Evolutionary conservation across 2,329 filamentous ascomycete species (phyloP).

Genomic region (Boeremia exigua): DNA sequence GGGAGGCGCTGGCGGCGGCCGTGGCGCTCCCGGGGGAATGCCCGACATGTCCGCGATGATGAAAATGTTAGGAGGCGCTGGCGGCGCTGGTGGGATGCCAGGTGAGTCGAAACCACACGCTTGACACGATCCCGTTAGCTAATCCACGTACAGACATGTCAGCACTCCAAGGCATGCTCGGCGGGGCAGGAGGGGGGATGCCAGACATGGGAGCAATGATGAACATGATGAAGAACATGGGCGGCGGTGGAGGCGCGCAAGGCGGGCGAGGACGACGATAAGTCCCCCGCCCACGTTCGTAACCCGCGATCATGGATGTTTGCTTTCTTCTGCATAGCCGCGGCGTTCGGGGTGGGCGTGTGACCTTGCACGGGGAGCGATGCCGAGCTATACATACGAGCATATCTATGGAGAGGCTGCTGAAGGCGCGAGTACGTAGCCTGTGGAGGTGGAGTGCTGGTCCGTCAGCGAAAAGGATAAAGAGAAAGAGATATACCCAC

Average conservation of each 20-base stretch:
- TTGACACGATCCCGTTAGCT: neutral
- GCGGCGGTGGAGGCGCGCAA: constrained; percentile 29
- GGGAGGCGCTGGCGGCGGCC: constrained; percentile 74
- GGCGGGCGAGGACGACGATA: constrained; percentile 34
- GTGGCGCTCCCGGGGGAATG: constrained; percentile 63
- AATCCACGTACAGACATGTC: neutral
- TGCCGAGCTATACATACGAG: no score
- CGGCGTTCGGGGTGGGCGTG: constrained; percentile 29
- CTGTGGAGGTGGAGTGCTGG: no score
- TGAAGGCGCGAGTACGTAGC: no score
- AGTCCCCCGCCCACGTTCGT: neutral
- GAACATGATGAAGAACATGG: constrained; percentile 46
- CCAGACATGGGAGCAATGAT: constrained; percentile 59
- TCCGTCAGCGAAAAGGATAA: neutral
- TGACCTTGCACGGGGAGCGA: no score
- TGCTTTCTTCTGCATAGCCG: constrained; percentile 36
- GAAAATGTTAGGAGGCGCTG: constrained; percentile 80
- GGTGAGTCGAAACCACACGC: neutral
- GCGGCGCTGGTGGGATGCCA: constrained; percentile 67
- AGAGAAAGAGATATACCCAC: constrained; percentile 2
- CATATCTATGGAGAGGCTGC: no score
- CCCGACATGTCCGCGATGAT: constrained; percentile 85
- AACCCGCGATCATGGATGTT: neutral
- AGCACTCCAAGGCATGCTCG: constrained; percentile 61
- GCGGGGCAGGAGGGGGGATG: constrained; percentile 55